Evolutionary conservation across 1,284 basidiomycete genomes (phyloP), one percentile per base, ranked within the genome.

Genomic region (Caloboletus inedulis): DNA sequence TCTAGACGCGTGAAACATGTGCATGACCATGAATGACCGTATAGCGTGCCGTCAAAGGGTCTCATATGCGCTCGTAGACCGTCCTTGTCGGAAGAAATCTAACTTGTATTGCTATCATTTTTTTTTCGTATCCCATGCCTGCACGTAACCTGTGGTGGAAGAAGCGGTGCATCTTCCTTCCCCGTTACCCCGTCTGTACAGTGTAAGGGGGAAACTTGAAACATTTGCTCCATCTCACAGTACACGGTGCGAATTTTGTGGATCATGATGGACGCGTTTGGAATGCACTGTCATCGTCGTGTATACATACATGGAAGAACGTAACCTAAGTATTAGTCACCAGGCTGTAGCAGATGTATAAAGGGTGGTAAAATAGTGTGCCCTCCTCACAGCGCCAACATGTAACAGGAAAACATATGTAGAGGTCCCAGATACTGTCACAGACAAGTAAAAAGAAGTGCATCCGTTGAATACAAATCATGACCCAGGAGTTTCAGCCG

Each of bases 261-360:
- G 30, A 9, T 23, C 14, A 39, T 30, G 29, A 36, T 30, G 39
- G 36, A 40, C 35, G 16, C 18, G 29, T 47, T 47, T n/a, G 16
- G 18, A 23, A 16, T 36, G 35, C 31, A 33, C 6, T 10, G 25
- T 29, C 18, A 18, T 25, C n/a, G 31, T 39, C 16, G 35, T 18
- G 23, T 16, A 40, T 42, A 43, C 35, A 36, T 45, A 37, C 42
- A 40, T 18, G 29, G n/a, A 29, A 40, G 18, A 18, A 40, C 23
- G 34, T 47, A 25, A 27, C 2, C n/a, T 18, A 44, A n/a, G n/a
- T n/a, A n/a, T 47, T 30, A 44, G 40, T 59, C 57, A 35, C 40
- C 21, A 10, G 21, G 33, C 29, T 14, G 39, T 42, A 30, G n/a
- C 29, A 47, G 10, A 44, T 25, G 23, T 31, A 35, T 43, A 29